A percentile compares a stretch with the other conserved stretches of the same genome.
These are phyloP conservation scores for Cubamyces sp. DNA, from an alignment of 768 basidiomycete genomes.

Conservation along the genomic window DNA sequence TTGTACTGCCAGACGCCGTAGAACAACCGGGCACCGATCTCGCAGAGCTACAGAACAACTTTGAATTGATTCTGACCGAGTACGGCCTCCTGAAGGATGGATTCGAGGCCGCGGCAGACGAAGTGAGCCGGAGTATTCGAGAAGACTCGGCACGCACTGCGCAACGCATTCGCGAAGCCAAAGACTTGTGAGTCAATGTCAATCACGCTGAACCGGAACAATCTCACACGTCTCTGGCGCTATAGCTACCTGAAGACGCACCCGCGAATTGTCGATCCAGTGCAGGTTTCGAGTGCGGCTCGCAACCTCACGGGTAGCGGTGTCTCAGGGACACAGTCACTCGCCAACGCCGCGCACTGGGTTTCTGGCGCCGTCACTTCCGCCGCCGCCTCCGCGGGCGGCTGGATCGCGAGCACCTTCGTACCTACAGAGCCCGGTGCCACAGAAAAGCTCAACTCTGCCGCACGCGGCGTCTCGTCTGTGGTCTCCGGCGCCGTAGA, in stretches of 20 bases:
- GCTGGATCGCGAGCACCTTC: slow-evolving; percentile 29
- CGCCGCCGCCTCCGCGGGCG: slow-evolving; percentile 29
- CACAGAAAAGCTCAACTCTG: slow-evolving; percentile 19
- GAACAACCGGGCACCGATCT: slow-evolving; percentile 6
- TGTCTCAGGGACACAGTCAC: slow-evolving; percentile 21
- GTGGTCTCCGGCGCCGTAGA: slow-evolving; percentile 14
- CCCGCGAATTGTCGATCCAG: slow-evolving; percentile 23
- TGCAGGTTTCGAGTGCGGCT: slow-evolving; percentile 16
- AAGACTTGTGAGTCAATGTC: slow-evolving; percentile 14
- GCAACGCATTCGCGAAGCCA: slow-evolving; percentile 19
- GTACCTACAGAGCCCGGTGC: slow-evolving; percentile 21
- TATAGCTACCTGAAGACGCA: slow-evolving; percentile 21
- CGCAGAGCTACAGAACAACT: slow-evolving; percentile 25
- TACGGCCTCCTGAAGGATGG: slow-evolving; percentile 32
- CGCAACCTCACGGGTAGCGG: slow-evolving; percentile 18
- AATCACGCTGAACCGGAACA: neutral
- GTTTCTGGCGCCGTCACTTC: slow-evolving; percentile 23
- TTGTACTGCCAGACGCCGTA: slow-evolving; percentile 23
- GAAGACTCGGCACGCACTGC: slow-evolving; percentile 26
- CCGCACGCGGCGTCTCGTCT: slow-evolving; percentile 16
- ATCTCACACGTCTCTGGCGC: neutral
- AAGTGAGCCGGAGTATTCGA: slow-evolving; percentile 28
- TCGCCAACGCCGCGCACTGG: slow-evolving; percentile 26
- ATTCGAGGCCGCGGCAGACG: slow-evolving; percentile 31
- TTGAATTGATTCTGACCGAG: slow-evolving; percentile 31